Conservation (phyloP, 176 grass and related monocot genomes). For the bread wheat (Triticum aestivum) region IWGSC_CS_RefSeq_v2.1 NC_057800.1:139784365-139784864, state of each 20-base stretch:
- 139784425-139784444: slow-evolving; percentile 30
- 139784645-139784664: slow-evolving; percentile 78
- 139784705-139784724: slow-evolving; percentile 40
- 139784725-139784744: slow-evolving; percentile 53
- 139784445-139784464: slow-evolving; percentile 47
- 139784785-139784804: slow-evolving; percentile 17
- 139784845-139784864: background rate
- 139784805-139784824: background rate
- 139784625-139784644: slow-evolving; percentile 54
- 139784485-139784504: slow-evolving; percentile 61
- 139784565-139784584: slow-evolving; percentile 41
- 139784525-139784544: slow-evolving; percentile 53
- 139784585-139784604: slow-evolving; percentile 57
- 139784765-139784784: slow-evolving; percentile 43
- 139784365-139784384: slow-evolving; percentile 51
- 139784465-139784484: slow-evolving; percentile 49
- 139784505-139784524: slow-evolving; percentile 59
- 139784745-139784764: slow-evolving; percentile 79
- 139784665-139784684: slow-evolving; percentile 65
- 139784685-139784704: slow-evolving; percentile 49
- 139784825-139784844: slow-evolving; percentile 9
- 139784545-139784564: slow-evolving; percentile 57
- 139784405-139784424: slow-evolving; percentile 51
- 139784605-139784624: slow-evolving; percentile 46
- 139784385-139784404: slow-evolving; percentile 46